Base-by-base conservation (phyloP, 2,329 filamentous ascomycete species). In the Arthrinium puccinioides region DNA sequence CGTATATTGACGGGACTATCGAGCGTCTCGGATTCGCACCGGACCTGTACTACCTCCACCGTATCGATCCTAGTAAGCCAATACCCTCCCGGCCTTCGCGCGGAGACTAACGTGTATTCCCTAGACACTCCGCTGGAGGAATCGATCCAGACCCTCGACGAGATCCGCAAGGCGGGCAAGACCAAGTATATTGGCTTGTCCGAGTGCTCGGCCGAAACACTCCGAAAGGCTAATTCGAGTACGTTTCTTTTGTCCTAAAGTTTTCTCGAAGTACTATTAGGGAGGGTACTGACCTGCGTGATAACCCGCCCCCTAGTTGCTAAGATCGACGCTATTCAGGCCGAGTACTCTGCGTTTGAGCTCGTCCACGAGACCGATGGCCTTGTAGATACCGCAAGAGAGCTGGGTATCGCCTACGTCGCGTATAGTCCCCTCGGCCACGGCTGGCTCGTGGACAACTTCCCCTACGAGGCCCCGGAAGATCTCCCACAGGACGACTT, bases 131-230 rank as follows among this genome's bases (percentile, higher is more conserved):
- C 64, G 1, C 55, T 72, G 0, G 62, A 67, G 35, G 64, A 69
- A 29, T 70, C 67, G 0, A 70, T 72, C 21, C 42, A 58, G 0
- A 64, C 67, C 1, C 59, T 72, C 0, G 66, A 71, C 40, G 60
- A 62, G 35, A 57, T 72, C 35, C 63, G 66, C 27, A 62, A 59
- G 38, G 57, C 59, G 0, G 65, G 66, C 5, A 69, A 68, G 49
- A 67, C 65, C 13, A 69, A 67, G 48, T 69, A 67, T 36, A 69
- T 70, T 34, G 67, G 65, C 10, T 54, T 70, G 1, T 69, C 64
- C 0, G 67, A 70, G 38, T 68, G 65, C 42, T 69, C 66, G 3
- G 64, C 64, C 0, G 49, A 49, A 2, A 70, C 66, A 0, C 44
- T 70, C 5, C 61, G 63, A 16, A 66, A 64, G 39, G 67, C 65